phyloP scores from a whole-genome alignment of 345 rosid species.

The Populus nigra region DNA sequence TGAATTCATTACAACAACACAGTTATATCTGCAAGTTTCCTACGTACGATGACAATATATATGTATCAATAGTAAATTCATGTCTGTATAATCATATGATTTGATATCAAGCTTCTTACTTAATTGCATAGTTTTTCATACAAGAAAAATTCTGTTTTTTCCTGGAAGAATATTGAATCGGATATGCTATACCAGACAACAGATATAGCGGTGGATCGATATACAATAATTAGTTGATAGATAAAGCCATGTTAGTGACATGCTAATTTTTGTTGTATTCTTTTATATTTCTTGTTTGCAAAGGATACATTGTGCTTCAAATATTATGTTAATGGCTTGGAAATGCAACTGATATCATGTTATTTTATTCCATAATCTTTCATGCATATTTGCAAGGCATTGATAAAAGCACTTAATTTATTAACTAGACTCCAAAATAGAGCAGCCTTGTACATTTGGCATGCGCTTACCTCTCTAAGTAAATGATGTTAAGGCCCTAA shows the following conservation, averaged over 20 bases:
- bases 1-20: not conserved
- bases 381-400: slow-evolving; percentile 17
- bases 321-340: not conserved
- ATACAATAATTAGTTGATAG: not conserved
- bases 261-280: not conserved
- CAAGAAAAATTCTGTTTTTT: slow-evolving; percentile 14
- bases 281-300: slow-evolving; percentile 5
- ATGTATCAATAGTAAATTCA: not conserved
- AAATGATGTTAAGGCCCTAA: not conserved
- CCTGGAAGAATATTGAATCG: not conserved
- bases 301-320: not conserved
- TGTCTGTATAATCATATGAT: not conserved
- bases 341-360: not conserved
- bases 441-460: not conserved
- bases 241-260: slow-evolving; percentile 2
- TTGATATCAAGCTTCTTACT: slow-evolving; percentile 14
- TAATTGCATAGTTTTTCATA: slow-evolving; percentile 18
- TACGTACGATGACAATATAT: not conserved
- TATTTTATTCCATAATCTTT: slow-evolving; percentile 10
- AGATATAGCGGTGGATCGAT: not conserved
- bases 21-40: not conserved
- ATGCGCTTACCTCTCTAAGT: not conserved
- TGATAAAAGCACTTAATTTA: not conserved
- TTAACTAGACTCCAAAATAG: not conserved
- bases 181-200: not conserved